Evolutionary conservation across 202 grass and related monocot genomes (phyloP).

Genomic region (Saccharum hybrid): DNA sequence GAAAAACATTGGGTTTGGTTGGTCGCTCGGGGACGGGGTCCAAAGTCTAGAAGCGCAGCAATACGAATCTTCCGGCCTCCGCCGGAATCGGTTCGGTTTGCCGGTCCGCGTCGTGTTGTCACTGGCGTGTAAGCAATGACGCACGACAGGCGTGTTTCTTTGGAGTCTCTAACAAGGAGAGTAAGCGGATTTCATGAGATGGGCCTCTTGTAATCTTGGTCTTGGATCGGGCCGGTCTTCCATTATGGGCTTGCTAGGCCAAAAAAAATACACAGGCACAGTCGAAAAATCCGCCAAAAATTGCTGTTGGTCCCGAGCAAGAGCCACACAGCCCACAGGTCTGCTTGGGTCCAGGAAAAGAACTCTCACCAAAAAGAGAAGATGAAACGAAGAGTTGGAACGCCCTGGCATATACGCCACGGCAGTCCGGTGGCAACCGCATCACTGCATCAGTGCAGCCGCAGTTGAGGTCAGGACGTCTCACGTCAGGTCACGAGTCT

Average conservation of each 20-base stretch:
- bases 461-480: neutral
- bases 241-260: neutral
- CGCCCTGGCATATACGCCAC: neutral
- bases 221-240: neutral
- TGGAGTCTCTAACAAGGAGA: neutral
- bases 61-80: neutral
- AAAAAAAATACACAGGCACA: neutral
- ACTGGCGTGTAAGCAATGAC: conserved; percentile 35
- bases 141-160: neutral
- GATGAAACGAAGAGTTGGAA: neutral
- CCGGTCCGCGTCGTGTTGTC: neutral
- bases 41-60: neutral
- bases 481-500: neutral
- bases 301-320: neutral
- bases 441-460: neutral
- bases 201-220: neutral
- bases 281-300: neutral
- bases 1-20: neutral
- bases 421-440: neutral
- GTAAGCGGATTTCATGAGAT: neutral
- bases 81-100: neutral
- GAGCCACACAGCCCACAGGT: neutral
- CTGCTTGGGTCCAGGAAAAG: neutral
- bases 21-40: neutral
- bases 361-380: neutral